phyloP scores from a whole-genome alignment of 2,329 filamentous ascomycete species.

The Cercospora janseana region DNA sequence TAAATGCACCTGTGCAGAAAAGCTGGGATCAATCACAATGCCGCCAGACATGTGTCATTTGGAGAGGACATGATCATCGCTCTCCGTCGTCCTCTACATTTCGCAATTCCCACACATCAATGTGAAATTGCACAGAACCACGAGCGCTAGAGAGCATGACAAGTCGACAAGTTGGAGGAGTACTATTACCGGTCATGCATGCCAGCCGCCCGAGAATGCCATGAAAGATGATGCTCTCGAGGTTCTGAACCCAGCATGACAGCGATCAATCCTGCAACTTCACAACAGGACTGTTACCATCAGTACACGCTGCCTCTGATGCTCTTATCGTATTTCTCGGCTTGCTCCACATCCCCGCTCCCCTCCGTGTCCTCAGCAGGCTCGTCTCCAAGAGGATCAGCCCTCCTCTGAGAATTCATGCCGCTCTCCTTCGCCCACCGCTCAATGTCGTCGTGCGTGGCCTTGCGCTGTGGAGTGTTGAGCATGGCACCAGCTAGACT shows the following conservation, averaged over 20 bases:
- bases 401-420: conserved; percentile 46
- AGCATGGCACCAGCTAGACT: conserved; percentile 34
- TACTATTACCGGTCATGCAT: too few relatives aligned
- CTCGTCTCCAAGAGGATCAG: conserved; percentile 49
- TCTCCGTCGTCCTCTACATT: too few relatives aligned
- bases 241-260: too few relatives aligned
- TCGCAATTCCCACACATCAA: too few relatives aligned
- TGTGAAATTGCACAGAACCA: too few relatives aligned
- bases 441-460: conserved; percentile 38
- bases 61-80: too few relatives aligned
- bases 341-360: conserved; percentile 26
- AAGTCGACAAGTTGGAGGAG: too few relatives aligned
- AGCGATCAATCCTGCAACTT: neutral
- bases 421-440: conserved; percentile 49
- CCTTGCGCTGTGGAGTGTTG: conserved; percentile 49
- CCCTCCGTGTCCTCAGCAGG: conserved; percentile 18
- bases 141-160: too few relatives aligned
- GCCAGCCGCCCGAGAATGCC: too few relatives aligned
- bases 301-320: conserved; percentile 36
- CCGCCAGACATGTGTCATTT: too few relatives aligned
- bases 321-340: conserved; percentile 33
- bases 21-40: neutral
- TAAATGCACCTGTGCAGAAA: neutral
- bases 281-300: too few relatives aligned
- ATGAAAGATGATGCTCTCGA: too few relatives aligned